phyloP scores from a whole-genome alignment of 495 filamentous ascomycete species.

The Oleoguttula mirabilis region DNA sequence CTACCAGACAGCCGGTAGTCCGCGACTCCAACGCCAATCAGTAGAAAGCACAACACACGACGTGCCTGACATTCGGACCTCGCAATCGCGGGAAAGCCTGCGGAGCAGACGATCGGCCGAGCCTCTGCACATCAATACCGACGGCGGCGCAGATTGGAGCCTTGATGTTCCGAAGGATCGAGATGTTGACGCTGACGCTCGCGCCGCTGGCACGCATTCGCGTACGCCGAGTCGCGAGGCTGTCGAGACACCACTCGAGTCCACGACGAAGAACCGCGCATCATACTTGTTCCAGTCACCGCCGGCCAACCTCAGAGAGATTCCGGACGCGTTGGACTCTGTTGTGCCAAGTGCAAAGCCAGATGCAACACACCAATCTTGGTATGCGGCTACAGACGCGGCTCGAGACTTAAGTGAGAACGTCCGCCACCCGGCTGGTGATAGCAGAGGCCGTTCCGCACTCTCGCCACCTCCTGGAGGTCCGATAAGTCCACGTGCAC shows the following conservation, averaged over 20 bases:
- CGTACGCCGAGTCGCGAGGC: constrained; percentile 12
- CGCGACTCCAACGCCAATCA: constrained; percentile 7
- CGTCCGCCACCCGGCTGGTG: no score
- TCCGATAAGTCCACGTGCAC: constrained; percentile 15
- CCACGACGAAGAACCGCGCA: constrained; percentile 42
- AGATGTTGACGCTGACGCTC: not conserved
- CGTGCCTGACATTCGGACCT: not conserved
- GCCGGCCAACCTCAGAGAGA: constrained; percentile 19
- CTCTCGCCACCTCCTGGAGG: constrained; percentile 15
- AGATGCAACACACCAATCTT: no score
- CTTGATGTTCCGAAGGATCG: constrained; percentile 15
- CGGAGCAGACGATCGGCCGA: constrained; percentile 17
- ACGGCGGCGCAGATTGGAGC: constrained; percentile 17
- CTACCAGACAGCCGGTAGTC: constrained; percentile 29
- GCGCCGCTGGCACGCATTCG: not conserved
- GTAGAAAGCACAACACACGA: not conserved
- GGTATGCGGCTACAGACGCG: no score
- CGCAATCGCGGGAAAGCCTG: constrained; percentile 8
- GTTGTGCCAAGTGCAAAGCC: no score
- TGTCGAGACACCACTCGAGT: constrained; percentile 32
- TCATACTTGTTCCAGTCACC: constrained; percentile 44
- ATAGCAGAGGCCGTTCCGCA: not conserved
- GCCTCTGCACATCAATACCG: constrained; percentile 20
- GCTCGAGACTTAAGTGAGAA: no score
- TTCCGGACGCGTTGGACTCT: not conserved